These are phyloP conservation scores for Eleusine indica DNA, from an alignment of 176 grass and related monocot species.

Conservation along the genomic window DNA sequence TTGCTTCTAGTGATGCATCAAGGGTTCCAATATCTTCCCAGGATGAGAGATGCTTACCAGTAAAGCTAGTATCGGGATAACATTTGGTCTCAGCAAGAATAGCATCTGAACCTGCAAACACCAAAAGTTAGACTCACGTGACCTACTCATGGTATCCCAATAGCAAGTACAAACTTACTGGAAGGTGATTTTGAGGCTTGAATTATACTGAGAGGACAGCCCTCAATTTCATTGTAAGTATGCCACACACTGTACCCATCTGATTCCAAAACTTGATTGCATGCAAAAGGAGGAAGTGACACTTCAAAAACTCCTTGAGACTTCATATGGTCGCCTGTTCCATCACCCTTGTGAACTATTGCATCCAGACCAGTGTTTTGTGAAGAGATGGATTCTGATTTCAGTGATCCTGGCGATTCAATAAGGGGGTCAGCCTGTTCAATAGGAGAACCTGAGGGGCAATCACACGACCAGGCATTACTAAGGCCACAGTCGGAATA, in stretches of 20 bases:
- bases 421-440: constrained; percentile 20
- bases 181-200: constrained; percentile 27
- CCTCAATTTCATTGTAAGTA: not conserved
- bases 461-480: not conserved
- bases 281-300: not conserved
- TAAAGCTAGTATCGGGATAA: not conserved
- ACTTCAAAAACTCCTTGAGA: constrained; percentile 38
- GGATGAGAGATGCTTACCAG: not conserved
- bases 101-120: constrained; percentile 37
- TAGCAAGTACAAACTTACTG: constrained; percentile 36
- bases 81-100: not conserved
- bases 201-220: constrained; percentile 2
- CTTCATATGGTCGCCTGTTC: not conserved
- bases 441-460: constrained; percentile 5
- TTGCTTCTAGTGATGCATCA: constrained; percentile 30
- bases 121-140: not conserved
- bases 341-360: constrained; percentile 36
- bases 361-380: constrained; percentile 36
- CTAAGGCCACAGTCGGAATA: constrained; percentile 29
- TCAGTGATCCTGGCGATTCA: constrained; percentile 31
- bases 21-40: not conserved
- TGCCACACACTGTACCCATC: constrained; percentile 10
- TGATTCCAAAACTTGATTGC: constrained; percentile 4
- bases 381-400: constrained; percentile 17
- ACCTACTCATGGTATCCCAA: not conserved